A percentile compares a stretch with the other conserved stretches of the same genome.
phyloP scores from a whole-genome alignment of 495 filamentous ascomycete genomes.

The Neurospora cerealis region DNA sequence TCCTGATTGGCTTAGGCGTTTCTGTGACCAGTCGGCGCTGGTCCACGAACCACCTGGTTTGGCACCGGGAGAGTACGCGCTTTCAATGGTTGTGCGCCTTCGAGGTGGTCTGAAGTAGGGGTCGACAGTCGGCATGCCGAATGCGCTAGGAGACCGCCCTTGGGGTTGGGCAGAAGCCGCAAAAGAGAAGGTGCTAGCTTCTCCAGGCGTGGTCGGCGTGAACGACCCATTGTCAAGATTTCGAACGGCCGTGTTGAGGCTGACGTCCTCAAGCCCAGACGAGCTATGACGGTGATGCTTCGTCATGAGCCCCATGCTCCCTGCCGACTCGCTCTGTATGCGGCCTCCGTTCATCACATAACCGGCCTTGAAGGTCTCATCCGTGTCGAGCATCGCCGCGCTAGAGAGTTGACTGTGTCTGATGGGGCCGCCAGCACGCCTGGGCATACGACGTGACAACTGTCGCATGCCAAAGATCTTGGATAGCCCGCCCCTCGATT shows the following conservation, averaged over 20 bases:
- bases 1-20: slow-evolving; percentile 28
- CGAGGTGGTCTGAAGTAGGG: slow-evolving; percentile 82
- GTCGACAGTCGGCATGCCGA: slow-evolving; percentile 46
- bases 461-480: slow-evolving; percentile 93
- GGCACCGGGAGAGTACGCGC: slow-evolving; percentile 29
- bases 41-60: slow-evolving; percentile 33
- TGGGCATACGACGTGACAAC: slow-evolving; percentile 63
- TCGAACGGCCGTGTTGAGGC: slow-evolving; percentile 27
- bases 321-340: slow-evolving; percentile 69
- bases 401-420: slow-evolving; percentile 72
- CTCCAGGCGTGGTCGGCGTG: slow-evolving; percentile 58
- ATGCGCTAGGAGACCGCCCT: slow-evolving; percentile 29
- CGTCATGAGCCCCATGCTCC: slow-evolving; percentile 65
- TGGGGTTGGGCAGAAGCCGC: slow-evolving; percentile 40
- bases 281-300: slow-evolving; percentile 26
- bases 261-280: slow-evolving; percentile 33
- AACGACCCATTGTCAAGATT: slow-evolving; percentile 39
- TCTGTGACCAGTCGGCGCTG: slow-evolving; percentile 43
- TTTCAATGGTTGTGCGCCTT: slow-evolving; percentile 49
- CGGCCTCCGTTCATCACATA: slow-evolving; percentile 53
- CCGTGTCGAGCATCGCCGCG: slow-evolving; percentile 64
- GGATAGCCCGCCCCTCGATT: slow-evolving; percentile 74
- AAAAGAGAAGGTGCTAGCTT: slow-evolving; percentile 59
- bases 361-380: slow-evolving; percentile 53
- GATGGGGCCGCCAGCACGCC: slow-evolving; percentile 44